Conservation (phyloP, 257 asterid genomes). For the Fraxinus americana region DNA sequence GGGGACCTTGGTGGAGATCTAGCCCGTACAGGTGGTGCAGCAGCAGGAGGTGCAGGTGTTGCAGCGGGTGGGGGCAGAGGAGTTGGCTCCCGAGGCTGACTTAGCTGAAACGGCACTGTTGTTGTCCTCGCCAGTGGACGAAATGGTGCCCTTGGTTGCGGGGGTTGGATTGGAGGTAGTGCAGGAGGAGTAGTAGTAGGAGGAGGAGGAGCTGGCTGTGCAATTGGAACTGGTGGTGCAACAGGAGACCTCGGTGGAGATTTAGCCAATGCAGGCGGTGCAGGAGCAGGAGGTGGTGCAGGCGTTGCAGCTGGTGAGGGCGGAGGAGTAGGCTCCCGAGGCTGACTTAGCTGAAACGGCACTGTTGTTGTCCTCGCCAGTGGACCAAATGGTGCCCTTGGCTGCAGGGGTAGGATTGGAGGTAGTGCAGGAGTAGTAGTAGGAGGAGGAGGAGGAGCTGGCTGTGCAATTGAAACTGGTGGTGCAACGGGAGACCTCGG, state of each 20-base stretch:
- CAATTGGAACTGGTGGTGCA: constrained; percentile 19
- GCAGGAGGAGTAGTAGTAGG: background rate
- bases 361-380: background rate
- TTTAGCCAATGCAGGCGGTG: constrained; percentile 13
- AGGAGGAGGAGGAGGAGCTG: background rate
- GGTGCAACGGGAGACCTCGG: constrained; percentile 1
- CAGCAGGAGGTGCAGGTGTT: background rate
- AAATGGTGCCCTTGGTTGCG: background rate
- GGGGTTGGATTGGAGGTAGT: background rate
- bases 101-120: background rate
- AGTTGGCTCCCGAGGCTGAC: constrained; percentile 2
- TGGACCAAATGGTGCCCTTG: background rate
- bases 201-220: background rate
- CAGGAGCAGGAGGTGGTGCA: constrained; percentile 15
- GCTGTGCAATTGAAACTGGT: constrained; percentile 4
- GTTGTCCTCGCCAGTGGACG: background rate
- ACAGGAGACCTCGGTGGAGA: constrained; percentile 13
- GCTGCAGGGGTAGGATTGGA: background rate
- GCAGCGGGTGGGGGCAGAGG: constrained; percentile 4
- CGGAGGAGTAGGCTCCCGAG: background rate
- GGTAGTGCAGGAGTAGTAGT: background rate
- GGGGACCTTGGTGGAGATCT: constrained; percentile 14
- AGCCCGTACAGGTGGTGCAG: constrained; percentile 9
- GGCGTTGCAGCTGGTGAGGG: background rate
- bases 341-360: background rate